phyloP scores from a whole-genome alignment of 805 yeast species.

The Spathaspora girioi region DNA sequence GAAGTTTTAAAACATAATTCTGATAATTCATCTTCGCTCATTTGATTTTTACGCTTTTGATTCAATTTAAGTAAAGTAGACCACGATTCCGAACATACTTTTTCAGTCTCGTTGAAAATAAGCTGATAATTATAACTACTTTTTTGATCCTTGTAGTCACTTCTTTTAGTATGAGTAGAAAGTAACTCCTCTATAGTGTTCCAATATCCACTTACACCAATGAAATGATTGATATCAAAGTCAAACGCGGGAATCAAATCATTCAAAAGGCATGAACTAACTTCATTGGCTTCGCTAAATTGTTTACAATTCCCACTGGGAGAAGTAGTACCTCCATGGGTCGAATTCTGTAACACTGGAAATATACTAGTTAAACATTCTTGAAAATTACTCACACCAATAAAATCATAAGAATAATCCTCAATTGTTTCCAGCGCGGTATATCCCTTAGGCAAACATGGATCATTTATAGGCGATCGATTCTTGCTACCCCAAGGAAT shows the following conservation, averaged over 20 bases:
- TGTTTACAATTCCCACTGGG: slow-evolving; percentile 26
- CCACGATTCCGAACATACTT: slow-evolving; percentile 45
- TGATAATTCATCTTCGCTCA: slow-evolving; percentile 43
- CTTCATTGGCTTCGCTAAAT: slow-evolving; percentile 24
- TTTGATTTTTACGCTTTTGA: slow-evolving; percentile 21
- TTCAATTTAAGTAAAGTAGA: slow-evolving; percentile 33
- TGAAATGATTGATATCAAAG: slow-evolving; percentile 52
- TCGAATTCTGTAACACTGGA: slow-evolving; percentile 37
- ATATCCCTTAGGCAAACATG: slow-evolving; percentile 54
- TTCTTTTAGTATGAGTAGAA: slow-evolving; percentile 14
- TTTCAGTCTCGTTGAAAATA: slow-evolving; percentile 42
- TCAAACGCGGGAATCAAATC: slow-evolving; percentile 56
- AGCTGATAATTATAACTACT: slow-evolving; percentile 42
- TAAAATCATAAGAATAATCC: slow-evolving; percentile 31
- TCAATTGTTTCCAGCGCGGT: slow-evolving; percentile 19
- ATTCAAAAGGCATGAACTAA: slow-evolving; percentile 47
- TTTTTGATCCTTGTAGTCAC: slow-evolving; percentile 11
- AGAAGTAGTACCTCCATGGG: slow-evolving; percentile 19
- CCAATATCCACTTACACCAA: slow-evolving; percentile 70
- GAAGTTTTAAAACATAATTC: slow-evolving; percentile 60
- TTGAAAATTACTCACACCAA: slow-evolving; percentile 51
- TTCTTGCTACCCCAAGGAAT: slow-evolving; percentile 13
- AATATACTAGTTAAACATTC: slow-evolving; percentile 47
- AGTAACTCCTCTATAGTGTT: slow-evolving; percentile 51
- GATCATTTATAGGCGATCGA: slow-evolving; percentile 41